These are phyloP conservation scores for Alloascoidea africana DNA, from an alignment of 805 yeast genomes.

Conservation along the genomic window DNA sequence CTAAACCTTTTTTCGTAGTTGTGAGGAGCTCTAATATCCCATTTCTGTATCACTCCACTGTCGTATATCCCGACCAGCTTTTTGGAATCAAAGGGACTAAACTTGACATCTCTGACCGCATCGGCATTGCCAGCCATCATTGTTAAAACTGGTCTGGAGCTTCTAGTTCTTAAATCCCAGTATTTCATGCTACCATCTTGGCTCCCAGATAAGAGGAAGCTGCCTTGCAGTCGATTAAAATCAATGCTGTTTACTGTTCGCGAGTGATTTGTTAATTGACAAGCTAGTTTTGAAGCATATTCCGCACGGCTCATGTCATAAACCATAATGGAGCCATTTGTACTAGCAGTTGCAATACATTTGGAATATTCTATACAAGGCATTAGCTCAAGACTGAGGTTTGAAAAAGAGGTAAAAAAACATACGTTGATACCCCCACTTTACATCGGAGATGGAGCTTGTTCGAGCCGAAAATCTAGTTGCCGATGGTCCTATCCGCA, in stretches of 20 bases:
- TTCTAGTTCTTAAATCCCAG: slow-evolving; percentile 50
- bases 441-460: background rate
- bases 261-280: slow-evolving; percentile 24
- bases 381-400: background rate
- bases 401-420: background rate
- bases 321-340: slow-evolving; percentile 5
- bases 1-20: slow-evolving; percentile 56
- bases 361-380: slow-evolving; percentile 8
- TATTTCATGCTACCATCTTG: slow-evolving; percentile 68
- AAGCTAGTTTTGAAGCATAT: slow-evolving; percentile 8
- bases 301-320: background rate
- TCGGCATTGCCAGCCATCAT: slow-evolving; percentile 57
- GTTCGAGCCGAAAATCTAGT: background rate
- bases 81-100: slow-evolving; percentile 36
- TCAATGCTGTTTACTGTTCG: slow-evolving; percentile 31
- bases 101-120: slow-evolving; percentile 43
- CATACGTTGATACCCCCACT: slow-evolving; percentile 1
- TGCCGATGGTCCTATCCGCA: background rate
- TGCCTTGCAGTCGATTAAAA: slow-evolving; percentile 21
- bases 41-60: slow-evolving; percentile 73
- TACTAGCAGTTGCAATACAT: slow-evolving; percentile 18
- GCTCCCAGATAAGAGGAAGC: slow-evolving; percentile 43
- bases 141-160: slow-evolving; percentile 30
- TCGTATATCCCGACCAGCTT: slow-evolving; percentile 73
- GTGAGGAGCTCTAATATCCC: slow-evolving; percentile 64